phyloP scores from a whole-genome alignment of 768 basidiomycete species.

The Termitomyces sp. region DNA sequence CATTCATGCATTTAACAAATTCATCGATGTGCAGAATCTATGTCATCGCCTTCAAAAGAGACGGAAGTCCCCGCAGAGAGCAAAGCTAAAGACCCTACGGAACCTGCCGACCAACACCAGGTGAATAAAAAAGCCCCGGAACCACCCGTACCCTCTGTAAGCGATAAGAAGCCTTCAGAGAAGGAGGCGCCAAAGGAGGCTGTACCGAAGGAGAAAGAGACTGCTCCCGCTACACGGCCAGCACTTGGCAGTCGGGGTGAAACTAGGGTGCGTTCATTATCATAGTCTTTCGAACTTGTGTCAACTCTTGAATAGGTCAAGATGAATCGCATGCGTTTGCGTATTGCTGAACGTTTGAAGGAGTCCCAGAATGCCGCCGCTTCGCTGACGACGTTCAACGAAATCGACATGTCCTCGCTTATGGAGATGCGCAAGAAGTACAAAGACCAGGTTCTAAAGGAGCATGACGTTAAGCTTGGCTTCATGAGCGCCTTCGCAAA shows the following conservation, averaged over 20 bases:
- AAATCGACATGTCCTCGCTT: constrained; percentile 97
- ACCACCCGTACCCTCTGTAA: constrained; percentile 38
- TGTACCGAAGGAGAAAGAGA: constrained; percentile 28
- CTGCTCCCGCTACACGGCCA: constrained; percentile 25
- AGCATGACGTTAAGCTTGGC: constrained; percentile 93
- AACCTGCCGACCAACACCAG: constrained; percentile 48
- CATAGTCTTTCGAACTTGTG: neutral
- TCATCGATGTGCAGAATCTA: constrained; percentile 16
- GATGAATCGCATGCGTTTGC: constrained; percentile 98
- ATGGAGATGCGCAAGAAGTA: constrained; percentile 91
- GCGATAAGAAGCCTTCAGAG: constrained; percentile 27
- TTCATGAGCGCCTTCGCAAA: constrained; percentile 98
- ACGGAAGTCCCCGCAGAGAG: constrained; percentile 23
- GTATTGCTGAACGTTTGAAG: constrained; percentile 96
- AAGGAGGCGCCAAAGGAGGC: constrained; percentile 33
- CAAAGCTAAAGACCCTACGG: constrained; percentile 35
- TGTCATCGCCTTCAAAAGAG: constrained; percentile 31
- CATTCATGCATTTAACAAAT: neutral
- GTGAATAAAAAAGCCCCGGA: constrained; percentile 41
- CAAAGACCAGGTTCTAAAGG: constrained; percentile 89
- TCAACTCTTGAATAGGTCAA: constrained; percentile 62
- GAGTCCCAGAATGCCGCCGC: constrained; percentile 97
- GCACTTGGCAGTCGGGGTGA: constrained; percentile 63
- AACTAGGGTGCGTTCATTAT: constrained; percentile 61
- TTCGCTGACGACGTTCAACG: constrained; percentile 97